Evolutionary conservation across 192 early-diverging fungal species (phyloP).

Genomic region (Rhizoclosmatium globosum): DNA sequence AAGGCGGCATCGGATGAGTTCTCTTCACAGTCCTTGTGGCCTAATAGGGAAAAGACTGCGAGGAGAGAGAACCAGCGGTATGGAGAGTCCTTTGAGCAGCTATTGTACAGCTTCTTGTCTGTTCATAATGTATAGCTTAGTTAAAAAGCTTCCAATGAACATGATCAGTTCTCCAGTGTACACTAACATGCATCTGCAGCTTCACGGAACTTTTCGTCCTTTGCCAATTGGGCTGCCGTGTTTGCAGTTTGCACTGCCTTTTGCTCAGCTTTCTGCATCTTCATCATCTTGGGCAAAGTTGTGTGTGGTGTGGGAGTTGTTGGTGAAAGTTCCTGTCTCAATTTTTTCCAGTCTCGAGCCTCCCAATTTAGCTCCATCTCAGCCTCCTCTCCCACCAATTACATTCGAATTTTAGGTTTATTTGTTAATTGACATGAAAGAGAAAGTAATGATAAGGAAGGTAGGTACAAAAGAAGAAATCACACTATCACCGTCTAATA

Average conservation of each 20-base stretch:
- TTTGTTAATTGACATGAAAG: too few relatives aligned
- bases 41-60: constrained; percentile 1
- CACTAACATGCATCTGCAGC: background rate
- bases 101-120: background rate
- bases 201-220: constrained; percentile 10
- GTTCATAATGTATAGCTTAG: background rate
- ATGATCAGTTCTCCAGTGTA: background rate
- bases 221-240: constrained; percentile 1
- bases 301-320: too few relatives aligned
- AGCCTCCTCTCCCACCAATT: too few relatives aligned
- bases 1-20: background rate
- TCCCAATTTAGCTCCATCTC: too few relatives aligned
- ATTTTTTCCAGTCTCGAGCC: too few relatives aligned
- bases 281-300: background rate
- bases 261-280: background rate
- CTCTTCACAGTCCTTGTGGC: background rate
- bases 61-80: constrained; percentile 5
- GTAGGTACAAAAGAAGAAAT: too few relatives aligned
- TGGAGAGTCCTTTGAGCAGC: background rate
- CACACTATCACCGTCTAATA: too few relatives aligned
- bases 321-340: too few relatives aligned
- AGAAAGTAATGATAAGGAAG: too few relatives aligned
- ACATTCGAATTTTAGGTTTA: too few relatives aligned
- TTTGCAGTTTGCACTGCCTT: background rate
- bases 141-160: background rate